Evolutionary conservation across 2,329 filamentous ascomycete species (phyloP).

Genomic region (Monilinia polystroma): DNA sequence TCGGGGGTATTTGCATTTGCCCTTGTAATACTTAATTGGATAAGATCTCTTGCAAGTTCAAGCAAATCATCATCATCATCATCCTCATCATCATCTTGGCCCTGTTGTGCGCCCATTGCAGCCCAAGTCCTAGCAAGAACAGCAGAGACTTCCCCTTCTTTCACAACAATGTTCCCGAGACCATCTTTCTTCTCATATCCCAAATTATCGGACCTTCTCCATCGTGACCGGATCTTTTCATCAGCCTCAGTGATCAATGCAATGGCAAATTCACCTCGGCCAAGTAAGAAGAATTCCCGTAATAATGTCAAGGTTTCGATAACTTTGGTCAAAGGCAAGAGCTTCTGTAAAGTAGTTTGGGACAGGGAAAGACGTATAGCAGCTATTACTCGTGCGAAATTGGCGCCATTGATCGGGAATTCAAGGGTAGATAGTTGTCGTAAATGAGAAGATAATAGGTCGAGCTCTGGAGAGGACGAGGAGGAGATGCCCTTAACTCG

Average conservation of each 20-base stretch:
- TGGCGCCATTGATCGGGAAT: slow-evolving; percentile 71
- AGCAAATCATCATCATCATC: slow-evolving; percentile 67
- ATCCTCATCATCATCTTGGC: slow-evolving; percentile 67
- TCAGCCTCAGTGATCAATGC: slow-evolving; percentile 84
- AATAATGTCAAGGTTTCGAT: slow-evolving; percentile 74
- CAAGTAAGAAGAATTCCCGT: slow-evolving; percentile 82
- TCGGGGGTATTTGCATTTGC: slow-evolving; percentile 43
- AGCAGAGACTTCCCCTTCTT: slow-evolving; percentile 81
- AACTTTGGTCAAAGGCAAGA: slow-evolving; percentile 76
- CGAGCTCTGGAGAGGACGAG: slow-evolving; percentile 50
- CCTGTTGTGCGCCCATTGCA: slow-evolving; percentile 71
- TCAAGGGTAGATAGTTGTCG: slow-evolving; percentile 64
- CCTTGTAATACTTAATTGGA: slow-evolving; percentile 65
- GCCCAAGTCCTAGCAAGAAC: slow-evolving; percentile 78
- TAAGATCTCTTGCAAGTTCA: slow-evolving; percentile 75
- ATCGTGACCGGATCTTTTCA: slow-evolving; percentile 70
- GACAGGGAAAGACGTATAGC: slow-evolving; percentile 80
- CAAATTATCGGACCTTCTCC: slow-evolving; percentile 61
- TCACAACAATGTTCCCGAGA: slow-evolving; percentile 66
- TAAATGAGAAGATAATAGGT: slow-evolving; percentile 67
- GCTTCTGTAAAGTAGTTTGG: slow-evolving; percentile 75
- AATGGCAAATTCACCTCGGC: slow-evolving; percentile 87
- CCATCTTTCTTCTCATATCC: slow-evolving; percentile 57
- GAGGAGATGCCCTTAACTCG: slow-evolving; percentile 51
- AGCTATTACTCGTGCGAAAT: slow-evolving; percentile 69